phyloP scores from a whole-genome alignment of 768 basidiomycete genomes.

The Tephrocybe sp. region DNA sequence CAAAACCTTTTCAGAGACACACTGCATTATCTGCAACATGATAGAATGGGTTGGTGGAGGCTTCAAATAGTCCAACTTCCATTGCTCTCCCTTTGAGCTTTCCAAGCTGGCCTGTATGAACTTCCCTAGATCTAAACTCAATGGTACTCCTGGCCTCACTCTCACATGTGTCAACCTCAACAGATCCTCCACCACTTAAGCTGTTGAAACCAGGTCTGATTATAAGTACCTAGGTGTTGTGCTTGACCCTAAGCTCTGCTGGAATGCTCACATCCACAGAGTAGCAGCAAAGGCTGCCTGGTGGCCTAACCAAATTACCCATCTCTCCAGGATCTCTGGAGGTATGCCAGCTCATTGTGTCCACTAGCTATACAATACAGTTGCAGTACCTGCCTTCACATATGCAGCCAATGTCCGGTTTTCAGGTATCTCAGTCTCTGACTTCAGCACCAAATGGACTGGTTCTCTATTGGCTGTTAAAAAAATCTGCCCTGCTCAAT shows the following conservation, averaged over 20 bases:
- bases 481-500: slow-evolving; percentile 3
- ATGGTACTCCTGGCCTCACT: slow-evolving; percentile 2
- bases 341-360: neutral
- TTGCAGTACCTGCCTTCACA: slow-evolving; percentile 6
- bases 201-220: neutral
- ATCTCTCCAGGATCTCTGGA: neutral
- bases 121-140: slow-evolving; percentile 12
- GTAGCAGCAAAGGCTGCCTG: neutral
- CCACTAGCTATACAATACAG: slow-evolving; percentile 11
- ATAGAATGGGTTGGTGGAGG: slow-evolving; percentile 23
- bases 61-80: slow-evolving; percentile 21
- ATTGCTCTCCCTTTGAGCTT: slow-evolving; percentile 31
- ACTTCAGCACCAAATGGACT: neutral
- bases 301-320: slow-evolving; percentile 1
- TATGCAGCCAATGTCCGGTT: slow-evolving; percentile 4
- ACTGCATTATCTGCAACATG: slow-evolving; percentile 20
- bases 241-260: neutral
- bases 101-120: slow-evolving; percentile 29
- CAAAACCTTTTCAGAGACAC: slow-evolving; percentile 16
- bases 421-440: neutral
- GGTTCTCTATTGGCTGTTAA: slow-evolving; percentile 3
- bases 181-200: neutral
- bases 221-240: neutral
- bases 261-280: neutral
- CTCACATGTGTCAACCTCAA: slow-evolving; percentile 1